phyloP scores from a whole-genome alignment of 1,284 basidiomycete genomes.

The Ceratobasidium sp. region DNA sequence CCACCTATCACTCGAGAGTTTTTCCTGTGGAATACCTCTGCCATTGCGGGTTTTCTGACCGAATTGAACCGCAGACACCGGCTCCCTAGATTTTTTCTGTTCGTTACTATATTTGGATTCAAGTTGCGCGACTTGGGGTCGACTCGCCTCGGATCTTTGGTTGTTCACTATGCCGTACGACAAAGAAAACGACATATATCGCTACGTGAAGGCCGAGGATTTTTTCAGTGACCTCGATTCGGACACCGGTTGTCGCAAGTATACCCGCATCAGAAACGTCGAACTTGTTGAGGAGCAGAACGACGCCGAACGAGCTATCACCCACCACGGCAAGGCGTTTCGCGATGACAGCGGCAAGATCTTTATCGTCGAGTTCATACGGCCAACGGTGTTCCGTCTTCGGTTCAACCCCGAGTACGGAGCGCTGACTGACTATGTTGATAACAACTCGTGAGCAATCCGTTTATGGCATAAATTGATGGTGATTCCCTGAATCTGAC shows the following conservation, averaged over 20 bases:
- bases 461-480: background rate
- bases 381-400: conserved; percentile 26
- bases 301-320: background rate
- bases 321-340: conserved; percentile 13
- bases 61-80: too few relatives aligned
- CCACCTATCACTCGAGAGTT: too few relatives aligned
- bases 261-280: conserved; percentile 1
- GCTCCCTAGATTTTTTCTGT: too few relatives aligned
- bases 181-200: conserved; percentile 15
- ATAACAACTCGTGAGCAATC: conserved; percentile 33
- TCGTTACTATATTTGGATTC: too few relatives aligned
- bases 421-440: conserved; percentile 8
- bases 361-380: conserved; percentile 26
- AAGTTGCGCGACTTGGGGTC: background rate
- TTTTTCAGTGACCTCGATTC: conserved; percentile 12
- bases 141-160: background rate
- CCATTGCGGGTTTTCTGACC: too few relatives aligned
- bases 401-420: conserved; percentile 37
- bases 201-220: conserved; percentile 6
- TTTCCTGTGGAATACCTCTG: too few relatives aligned
- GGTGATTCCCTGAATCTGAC: background rate
- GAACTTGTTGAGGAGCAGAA: background rate
- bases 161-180: conserved; percentile 15
- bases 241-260: background rate
- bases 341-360: conserved; percentile 12